Base-by-base conservation (phyloP, 2,329 filamentous ascomycete genomes). In the Elsinoe fawcettii region DNA sequence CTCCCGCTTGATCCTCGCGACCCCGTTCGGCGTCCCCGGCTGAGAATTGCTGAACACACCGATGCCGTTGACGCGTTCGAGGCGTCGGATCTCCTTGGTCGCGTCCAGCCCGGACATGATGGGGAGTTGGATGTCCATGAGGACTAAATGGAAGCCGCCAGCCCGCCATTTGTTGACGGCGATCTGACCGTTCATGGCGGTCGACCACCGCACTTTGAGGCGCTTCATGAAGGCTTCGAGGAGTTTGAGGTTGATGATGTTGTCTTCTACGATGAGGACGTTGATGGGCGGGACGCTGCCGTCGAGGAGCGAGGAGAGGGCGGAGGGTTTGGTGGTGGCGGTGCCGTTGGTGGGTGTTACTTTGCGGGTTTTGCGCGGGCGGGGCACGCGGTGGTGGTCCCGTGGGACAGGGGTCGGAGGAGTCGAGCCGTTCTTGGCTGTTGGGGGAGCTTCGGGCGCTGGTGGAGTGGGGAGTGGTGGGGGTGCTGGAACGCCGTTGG, bases 71-170 rank as follows among this genome's bases (percentile, higher is more conserved):
- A 95, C 80, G 53, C 89, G 81, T 73, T 99, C 93, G 37, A 97
- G 75, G 55, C 93, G 78, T 55, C 93, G 80, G 57, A 99, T 99
- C 74, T 97, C 93, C 63, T 92, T 89, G 0, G 93, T 97, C 14
- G 93, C 93, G 61, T 96, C 90, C 27, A 99, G 76, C 0, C 93
- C 93, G 64, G 87, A 95, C 91, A 99, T 96, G 66, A 96, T 86
- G 3, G 93, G 93, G 58, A 99, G 79, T 69, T 97, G 93, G 63
- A 99, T 97, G 70, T 99, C 93, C 93, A 99, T 99, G 56, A 99
- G 77, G 14, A 99, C 93, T 62, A 99, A 75, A 74, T 99, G 93
- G 67, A 96, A 97, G 0, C 93, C 93, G 34, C 93, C 93, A 3
- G 81, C 80, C 57, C 88, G 85, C 92, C 93, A 99, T 73, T 96